Base-by-base conservation (phyloP, 192 early-diverging fungal species). In the Entophlyctis helioformis region DNA sequence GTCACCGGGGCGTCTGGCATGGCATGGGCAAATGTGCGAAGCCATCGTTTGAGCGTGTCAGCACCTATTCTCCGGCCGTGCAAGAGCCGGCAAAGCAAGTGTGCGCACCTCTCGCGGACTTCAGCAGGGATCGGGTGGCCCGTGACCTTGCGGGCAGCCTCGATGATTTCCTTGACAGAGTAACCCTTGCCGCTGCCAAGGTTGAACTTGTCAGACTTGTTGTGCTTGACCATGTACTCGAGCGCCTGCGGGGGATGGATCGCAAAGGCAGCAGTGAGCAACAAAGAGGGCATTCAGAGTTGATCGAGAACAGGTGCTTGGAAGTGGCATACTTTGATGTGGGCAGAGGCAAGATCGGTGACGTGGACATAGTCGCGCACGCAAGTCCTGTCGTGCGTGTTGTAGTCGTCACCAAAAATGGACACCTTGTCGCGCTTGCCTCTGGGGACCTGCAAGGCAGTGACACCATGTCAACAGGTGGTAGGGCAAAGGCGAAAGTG, bases 351-450 rank as follows among this genome's bases (percentile, higher is more conserved):
- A 25, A 95, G 68, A 49, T 97, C 94, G 44, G 84, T 84, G 2
- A 97, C 91, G 54, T 97, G 94, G 42, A 97, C 83, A 57, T 93
- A 97, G 60, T 97, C 94, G 28, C 94, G 76, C 18, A 98, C 79
- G 46, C 86, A 74, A 20, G 90, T 92, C 18, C 94, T 91, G 44
- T 97, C 94, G 36, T 67, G 68, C 0, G 94, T 97, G 18, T 82
- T 74, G 60, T 95, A 97, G 59, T 97, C 90, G 40, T 74, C 66
- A 11, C 94, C 94, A 71, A 83, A 97, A n/a, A 97, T 78, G 32
- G 81, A 80, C 19, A 95, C 63, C 54, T 80, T 74, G 9, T 84
- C 76, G 36, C 87, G 61, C 51, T 87, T 85, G 24, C 90, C 91
- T 10, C 86, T 58, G 1, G 87, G 79, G 3, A 94, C 91, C 56